Evolutionary conservation across 1,284 basidiomycete species (phyloP), one percentile per base, ranked within the genome.

Genomic region (Boletus smithii): DNA sequence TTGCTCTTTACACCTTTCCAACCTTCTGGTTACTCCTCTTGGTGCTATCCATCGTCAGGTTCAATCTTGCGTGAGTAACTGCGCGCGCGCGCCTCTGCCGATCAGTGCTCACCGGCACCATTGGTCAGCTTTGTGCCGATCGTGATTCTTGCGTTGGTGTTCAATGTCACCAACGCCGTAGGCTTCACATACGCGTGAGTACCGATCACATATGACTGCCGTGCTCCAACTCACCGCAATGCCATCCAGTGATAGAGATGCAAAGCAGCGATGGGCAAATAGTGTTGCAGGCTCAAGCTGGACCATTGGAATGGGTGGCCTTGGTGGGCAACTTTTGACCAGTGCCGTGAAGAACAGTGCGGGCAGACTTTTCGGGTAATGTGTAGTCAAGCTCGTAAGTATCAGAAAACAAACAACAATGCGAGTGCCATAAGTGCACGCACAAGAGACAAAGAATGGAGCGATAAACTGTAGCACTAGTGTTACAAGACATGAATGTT

Each of bases 131-230:
- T 91, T 67, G 74, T 94, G 49, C 92, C 92, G 13, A 94, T 95
- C 56, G 89, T 95, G 43, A 66, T 85, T 38, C 81, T 95, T 32
- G 92, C 92, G 5, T 75, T 95, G 44, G 86, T 95, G 30, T 95
- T 95, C 78, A 95, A 95, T 67, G 63, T 93, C 46, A 93, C 91
- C 27, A 97, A 97, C 59, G 88, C 85, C 18, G 74, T 97, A 48
- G 94, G 93, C 8, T 95, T 95, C 72, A 95, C 91, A 52, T 95
- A 90, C 63, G 92, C 87, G 85, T 88, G 66, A 61, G 85, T 74
- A 30, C 42, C 23, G 34, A 48, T 59, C 52, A 18, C 22, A 4
- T 42, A 43, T 50, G 20, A 42, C 31, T 44, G 11, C 36, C 46
- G 43, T 18, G 49, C 30, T 49, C 48, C 35, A 7, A 3, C 44